These are phyloP conservation scores for Hypoxylon sp. DNA, from an alignment of 2,329 filamentous ascomycete genomes.

Conservation along the genomic window DNA sequence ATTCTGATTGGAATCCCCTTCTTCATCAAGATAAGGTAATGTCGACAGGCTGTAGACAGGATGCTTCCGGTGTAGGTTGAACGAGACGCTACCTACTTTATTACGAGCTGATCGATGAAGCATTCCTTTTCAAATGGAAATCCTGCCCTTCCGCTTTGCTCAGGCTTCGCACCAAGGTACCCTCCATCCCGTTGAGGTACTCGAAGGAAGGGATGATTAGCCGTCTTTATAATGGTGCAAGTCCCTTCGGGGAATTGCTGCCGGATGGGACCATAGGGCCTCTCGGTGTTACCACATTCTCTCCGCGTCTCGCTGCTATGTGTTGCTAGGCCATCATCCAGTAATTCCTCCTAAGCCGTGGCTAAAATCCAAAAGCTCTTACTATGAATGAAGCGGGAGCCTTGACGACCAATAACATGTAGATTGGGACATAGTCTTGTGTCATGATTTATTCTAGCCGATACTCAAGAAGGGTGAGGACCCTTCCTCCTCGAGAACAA, in stretches of 20 bases:
- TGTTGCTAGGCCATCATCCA: slow-evolving; percentile 25
- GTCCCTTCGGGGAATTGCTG: slow-evolving; percentile 32
- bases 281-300: slow-evolving; percentile 34
- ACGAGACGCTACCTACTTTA: slow-evolving; percentile 27
- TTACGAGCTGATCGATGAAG: slow-evolving; percentile 10
- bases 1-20: slow-evolving; percentile 16
- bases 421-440: slow-evolving; percentile 25
- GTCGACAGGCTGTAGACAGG: slow-evolving; percentile 11
- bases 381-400: slow-evolving; percentile 19
- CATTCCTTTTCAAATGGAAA: slow-evolving; percentile 11
- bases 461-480: slow-evolving; percentile 17
- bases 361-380: slow-evolving; percentile 22
- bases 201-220: slow-evolving; percentile 29
- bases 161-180: slow-evolving; percentile 13
- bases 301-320: slow-evolving; percentile 23
- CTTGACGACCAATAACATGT: slow-evolving; percentile 26
- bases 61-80: slow-evolving; percentile 25
- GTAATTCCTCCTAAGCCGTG: slow-evolving; percentile 19
- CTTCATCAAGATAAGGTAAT: slow-evolving; percentile 20
- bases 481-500: slow-evolving; percentile 18
- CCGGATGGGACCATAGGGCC: slow-evolving; percentile 25
- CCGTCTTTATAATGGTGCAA: slow-evolving; percentile 29
- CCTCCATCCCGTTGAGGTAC: slow-evolving; percentile 29
- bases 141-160: slow-evolving; percentile 13
- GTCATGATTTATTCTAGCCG: slow-evolving; percentile 24